Evolutionary conservation across 2,329 filamentous ascomycete species (phyloP), one percentile per base, ranked within the genome.

Genomic region (Colletotrichum graminicola): DNA sequence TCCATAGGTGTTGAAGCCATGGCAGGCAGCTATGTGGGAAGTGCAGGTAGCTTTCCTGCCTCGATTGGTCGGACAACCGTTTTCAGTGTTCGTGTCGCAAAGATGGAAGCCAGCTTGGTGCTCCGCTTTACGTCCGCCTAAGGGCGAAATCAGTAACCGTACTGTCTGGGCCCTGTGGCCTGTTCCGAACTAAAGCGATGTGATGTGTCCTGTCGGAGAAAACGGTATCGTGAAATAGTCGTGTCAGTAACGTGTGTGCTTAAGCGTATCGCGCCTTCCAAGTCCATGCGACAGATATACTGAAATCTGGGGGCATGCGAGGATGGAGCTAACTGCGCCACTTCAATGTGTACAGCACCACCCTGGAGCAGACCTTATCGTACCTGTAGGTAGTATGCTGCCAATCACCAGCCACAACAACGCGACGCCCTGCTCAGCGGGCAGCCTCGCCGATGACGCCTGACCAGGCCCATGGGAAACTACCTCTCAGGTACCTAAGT

Each of bases 1-100:
- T 90, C 88, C 88, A 90, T 90, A 12, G 86, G 85, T 34, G 84
- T 88, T 32, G 86, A 86, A 56, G 85, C 80, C 86, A 89, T 89
- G 47, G 45, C 68, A 60, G 45, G 45, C 69, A 60, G 51, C 26
- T 43, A 23, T 56, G 29, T 41, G 29, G 12, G 11, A 43, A 16
- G 45, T 26, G 29, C n/a, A 11, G 43, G 41, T 12, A 23, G 45
- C 45, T 39, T 36, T 49, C n/a, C 47, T 21, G 62, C n/a, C 21
- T 62, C 59, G 23, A 32, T n/a, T 64, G 36, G 51, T 47, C 39
- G 49, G n/a, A 34, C 26, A 43, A 23, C 49, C n/a, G 3, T 18
- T 11, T 29, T 32, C 49, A 36, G 16, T 57, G 39, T 14, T 65
- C 14, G 39, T n/a, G 26, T 36, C 52, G n/a, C 26, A 34, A 36